Conservation (phyloP, 768 basidiomycete genomes). For the Suillus ampliporus region DNA sequence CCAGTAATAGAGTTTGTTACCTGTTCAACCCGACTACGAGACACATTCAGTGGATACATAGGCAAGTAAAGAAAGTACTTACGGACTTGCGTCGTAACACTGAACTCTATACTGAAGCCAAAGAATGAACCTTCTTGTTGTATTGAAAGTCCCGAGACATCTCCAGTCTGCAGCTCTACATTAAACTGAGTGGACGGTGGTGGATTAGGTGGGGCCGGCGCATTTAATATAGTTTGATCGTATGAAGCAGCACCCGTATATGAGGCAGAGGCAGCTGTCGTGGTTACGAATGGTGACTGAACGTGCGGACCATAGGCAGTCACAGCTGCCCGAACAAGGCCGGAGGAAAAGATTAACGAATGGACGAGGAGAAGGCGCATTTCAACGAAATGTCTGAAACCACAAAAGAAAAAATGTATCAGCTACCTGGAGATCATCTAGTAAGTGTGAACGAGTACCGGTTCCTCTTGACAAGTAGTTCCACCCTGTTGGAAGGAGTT, state of each 20-base stretch:
- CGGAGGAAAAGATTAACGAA: slow-evolving; percentile 25
- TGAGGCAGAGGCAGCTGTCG: slow-evolving; percentile 42
- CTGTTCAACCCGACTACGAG: slow-evolving; percentile 25
- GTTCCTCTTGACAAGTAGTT: slow-evolving; percentile 18
- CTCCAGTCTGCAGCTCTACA: slow-evolving; percentile 44
- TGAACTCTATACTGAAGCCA: slow-evolving; percentile 80
- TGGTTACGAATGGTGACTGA: slow-evolving; percentile 33
- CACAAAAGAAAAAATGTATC: background rate
- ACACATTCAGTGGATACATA: background rate
- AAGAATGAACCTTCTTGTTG: slow-evolving; percentile 61
- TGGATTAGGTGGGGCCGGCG: slow-evolving; percentile 56
- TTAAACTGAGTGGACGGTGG: slow-evolving; percentile 49
- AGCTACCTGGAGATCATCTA: background rate
- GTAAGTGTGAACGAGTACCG: slow-evolving; percentile 9
- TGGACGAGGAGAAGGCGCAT: slow-evolving; percentile 32
- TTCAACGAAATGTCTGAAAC: slow-evolving; percentile 3
- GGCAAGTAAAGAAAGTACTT: slow-evolving; percentile 34
- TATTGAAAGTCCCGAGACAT: slow-evolving; percentile 44
- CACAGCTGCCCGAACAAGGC: slow-evolving; percentile 20
- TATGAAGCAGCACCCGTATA: slow-evolving; percentile 58
- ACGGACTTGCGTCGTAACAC: slow-evolving; percentile 70
- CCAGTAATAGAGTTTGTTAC: slow-evolving; percentile 1
- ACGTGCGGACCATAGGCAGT: slow-evolving; percentile 30
- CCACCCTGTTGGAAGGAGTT: background rate
- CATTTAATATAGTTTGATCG: slow-evolving; percentile 53